phyloP scores from a whole-genome alignment of 345 rosid genomes.

The Eucalyptus erythrocorys region DNA sequence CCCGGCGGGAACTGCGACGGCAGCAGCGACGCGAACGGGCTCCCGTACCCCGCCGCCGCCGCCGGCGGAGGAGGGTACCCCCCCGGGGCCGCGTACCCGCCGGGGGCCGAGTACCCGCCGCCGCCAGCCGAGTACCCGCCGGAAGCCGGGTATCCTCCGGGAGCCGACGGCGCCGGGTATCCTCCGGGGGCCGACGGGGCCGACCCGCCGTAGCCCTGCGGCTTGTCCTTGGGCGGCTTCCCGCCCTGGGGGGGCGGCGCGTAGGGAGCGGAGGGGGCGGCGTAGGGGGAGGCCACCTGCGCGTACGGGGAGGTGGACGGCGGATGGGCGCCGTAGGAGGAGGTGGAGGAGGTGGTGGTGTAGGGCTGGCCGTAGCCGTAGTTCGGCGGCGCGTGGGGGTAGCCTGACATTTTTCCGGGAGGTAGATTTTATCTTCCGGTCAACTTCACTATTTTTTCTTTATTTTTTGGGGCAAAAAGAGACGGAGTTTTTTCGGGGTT shows the following conservation, averaged over 20 bases:
- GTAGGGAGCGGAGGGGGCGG: constrained; percentile 31
- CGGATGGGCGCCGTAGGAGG: constrained; percentile 9
- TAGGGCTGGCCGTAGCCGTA: constrained; percentile 17
- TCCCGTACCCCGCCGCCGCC: constrained; percentile 24
- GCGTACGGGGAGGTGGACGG: constrained; percentile 10
- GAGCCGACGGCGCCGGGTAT: neutral
- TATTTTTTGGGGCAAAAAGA: neutral
- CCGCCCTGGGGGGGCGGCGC: constrained; percentile 21
- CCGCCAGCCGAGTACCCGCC: neutral
- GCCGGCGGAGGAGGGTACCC: neutral
- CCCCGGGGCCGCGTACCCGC: neutral
- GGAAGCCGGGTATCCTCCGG: neutral
- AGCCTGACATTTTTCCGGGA: neutral
- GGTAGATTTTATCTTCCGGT: neutral
- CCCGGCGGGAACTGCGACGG: constrained; percentile 86
- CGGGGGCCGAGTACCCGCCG: neutral
- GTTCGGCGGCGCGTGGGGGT: neutral
- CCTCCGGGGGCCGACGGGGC: neutral
- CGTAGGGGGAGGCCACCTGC: constrained; percentile 1
- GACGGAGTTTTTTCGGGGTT: neutral
- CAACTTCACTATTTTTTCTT: accelerated
- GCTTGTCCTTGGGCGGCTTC: constrained; percentile 70
- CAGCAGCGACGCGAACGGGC: constrained; percentile 56
- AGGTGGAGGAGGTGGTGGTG: constrained; percentile 2
- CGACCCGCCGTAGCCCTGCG: neutral